Evolutionary conservation across 2,329 filamentous ascomycete genomes (phyloP).

Genomic region (Cyphellophora attinorum): DNA sequence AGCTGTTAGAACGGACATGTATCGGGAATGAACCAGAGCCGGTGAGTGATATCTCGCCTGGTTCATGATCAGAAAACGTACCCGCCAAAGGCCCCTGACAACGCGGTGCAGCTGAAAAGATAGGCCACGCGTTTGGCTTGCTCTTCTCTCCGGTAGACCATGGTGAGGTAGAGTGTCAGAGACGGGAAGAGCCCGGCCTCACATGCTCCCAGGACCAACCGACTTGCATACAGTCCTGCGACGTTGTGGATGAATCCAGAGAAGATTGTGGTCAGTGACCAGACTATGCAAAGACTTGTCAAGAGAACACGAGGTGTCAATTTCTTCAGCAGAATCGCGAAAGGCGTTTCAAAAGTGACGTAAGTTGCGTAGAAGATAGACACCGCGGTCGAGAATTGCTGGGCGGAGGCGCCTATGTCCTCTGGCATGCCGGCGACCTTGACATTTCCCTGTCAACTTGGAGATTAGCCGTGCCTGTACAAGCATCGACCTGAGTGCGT

Average conservation of each 20-base stretch:
- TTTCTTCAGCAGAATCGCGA: slow-evolving; percentile 60
- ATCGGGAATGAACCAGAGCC: no score
- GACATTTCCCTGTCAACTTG: slow-evolving; percentile 67
- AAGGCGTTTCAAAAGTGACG: slow-evolving; percentile 55
- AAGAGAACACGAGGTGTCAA: slow-evolving; percentile 48
- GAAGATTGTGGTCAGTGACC: slow-evolving; percentile 7
- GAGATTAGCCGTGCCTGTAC: no score
- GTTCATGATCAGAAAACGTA: no score
- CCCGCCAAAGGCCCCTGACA: slow-evolving; percentile 43
- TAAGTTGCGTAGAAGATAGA: slow-evolving; percentile 54
- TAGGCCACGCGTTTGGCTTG: slow-evolving; percentile 33
- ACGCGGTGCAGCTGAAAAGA: slow-evolving; percentile 35
- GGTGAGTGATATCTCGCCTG: no score
- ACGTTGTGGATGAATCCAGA: slow-evolving; percentile 5
- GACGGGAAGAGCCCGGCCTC: slow-evolving; percentile 33
- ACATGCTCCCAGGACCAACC: slow-evolving; percentile 34
- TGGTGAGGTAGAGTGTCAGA: slow-evolving; percentile 32
- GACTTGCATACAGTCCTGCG: slow-evolving; percentile 20
- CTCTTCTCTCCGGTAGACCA: slow-evolving; percentile 35
- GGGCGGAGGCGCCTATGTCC: slow-evolving; percentile 33
- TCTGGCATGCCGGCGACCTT: slow-evolving; percentile 55
- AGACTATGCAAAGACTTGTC: slow-evolving; percentile 2
- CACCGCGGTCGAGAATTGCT: slow-evolving; percentile 34
- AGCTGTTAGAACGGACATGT: no score
- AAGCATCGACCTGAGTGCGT: no score